Conservation (phyloP, 495 filamentous ascomycete genomes). For the Collariella sp. region DNA sequence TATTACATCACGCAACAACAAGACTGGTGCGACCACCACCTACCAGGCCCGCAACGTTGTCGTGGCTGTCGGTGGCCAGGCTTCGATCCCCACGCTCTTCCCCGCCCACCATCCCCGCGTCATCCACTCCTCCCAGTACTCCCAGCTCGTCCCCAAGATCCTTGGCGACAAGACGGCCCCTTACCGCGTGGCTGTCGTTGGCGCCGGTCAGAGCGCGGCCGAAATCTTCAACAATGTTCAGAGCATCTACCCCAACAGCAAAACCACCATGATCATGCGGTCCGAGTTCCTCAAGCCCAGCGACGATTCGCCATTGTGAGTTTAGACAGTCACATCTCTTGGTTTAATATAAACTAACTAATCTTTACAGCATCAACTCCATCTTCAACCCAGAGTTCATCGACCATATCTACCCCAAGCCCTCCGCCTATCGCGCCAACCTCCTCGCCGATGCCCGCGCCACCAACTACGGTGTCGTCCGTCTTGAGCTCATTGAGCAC, state of each 20-base stretch:
- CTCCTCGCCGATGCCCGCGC: slow-evolving; percentile 56
- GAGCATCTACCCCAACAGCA: slow-evolving; percentile 70
- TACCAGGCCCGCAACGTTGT: slow-evolving; percentile 68
- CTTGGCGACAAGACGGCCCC: slow-evolving; percentile 47
- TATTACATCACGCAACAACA: slow-evolving; percentile 34
- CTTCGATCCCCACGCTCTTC: slow-evolving; percentile 63
- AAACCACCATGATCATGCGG: slow-evolving; percentile 66
- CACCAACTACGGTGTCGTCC: slow-evolving; percentile 93
- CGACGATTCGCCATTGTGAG: slow-evolving; percentile 92
- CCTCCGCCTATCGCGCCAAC: slow-evolving; percentile 50
- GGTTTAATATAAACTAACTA: neutral
- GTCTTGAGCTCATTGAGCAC: slow-evolving; percentile 74
- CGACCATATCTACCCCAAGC: slow-evolving; percentile 59
- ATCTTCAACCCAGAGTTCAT: slow-evolving; percentile 85
- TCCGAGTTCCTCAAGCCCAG: slow-evolving; percentile 75
- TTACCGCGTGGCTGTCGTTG: slow-evolving; percentile 74
- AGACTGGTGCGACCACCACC: slow-evolving; percentile 27
- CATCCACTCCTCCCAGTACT: slow-evolving; percentile 87
- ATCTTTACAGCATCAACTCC: slow-evolving; percentile 69
- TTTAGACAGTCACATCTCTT: slow-evolving; percentile 8
- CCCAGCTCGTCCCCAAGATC: slow-evolving; percentile 50
- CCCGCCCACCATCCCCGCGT: slow-evolving; percentile 54
- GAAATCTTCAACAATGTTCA: slow-evolving; percentile 92
- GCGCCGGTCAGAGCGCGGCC: slow-evolving; percentile 84
- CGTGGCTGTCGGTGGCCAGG: slow-evolving; percentile 73